Base-by-base conservation (phyloP, 2,329 filamentous ascomycete species). In the Monilinia aucupariae region DNA sequence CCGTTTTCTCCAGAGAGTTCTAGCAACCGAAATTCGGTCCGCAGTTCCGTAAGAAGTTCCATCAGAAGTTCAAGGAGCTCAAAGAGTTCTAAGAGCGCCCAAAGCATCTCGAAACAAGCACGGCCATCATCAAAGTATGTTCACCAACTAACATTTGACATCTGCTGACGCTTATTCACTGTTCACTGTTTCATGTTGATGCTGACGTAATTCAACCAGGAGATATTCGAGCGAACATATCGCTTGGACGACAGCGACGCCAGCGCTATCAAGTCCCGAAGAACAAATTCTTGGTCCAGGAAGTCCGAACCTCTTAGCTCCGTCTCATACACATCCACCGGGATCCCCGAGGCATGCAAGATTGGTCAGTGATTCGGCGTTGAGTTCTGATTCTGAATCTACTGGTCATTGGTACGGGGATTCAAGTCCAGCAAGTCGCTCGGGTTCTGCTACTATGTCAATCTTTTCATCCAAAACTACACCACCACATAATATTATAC, bases 401-500 rank as follows among this genome's bases (percentile, higher is more conserved):
- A 68, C 65, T 20, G 69, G 64, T 43, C 66, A 69, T 65, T 73
- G 71, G 70, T 70, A 71, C 63, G 70, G 68, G 53, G 66, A 70
- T 62, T 68, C 69, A 22, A 72, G 68, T 59, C 67, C 68, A 47
- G 66, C 59, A 27, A 67, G 66, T 53, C 62, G 68, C 41, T 65
- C 71, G 13, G 64, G 64, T 37, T 73, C 72, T 47, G 54, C 64
- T 64, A 73, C 68, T 66, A 73, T 74, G 71, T 73, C 73, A 62
- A 68, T 74, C 55, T 74, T 74, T 65, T 73, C 73, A n/a, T 60
- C 66, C 50, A 73, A 73, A 61, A 64, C 72, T 58, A 67, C 71
- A 66, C 71, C 71, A 67, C 70, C 72, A 66, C 71, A 71, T 58
- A 65, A 69, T 39, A 66, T 71, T 25, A 68, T 64, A 45, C 62